Conservation (phyloP, 352 stramenopile species). For the Aphanomyces invadans region DNA sequence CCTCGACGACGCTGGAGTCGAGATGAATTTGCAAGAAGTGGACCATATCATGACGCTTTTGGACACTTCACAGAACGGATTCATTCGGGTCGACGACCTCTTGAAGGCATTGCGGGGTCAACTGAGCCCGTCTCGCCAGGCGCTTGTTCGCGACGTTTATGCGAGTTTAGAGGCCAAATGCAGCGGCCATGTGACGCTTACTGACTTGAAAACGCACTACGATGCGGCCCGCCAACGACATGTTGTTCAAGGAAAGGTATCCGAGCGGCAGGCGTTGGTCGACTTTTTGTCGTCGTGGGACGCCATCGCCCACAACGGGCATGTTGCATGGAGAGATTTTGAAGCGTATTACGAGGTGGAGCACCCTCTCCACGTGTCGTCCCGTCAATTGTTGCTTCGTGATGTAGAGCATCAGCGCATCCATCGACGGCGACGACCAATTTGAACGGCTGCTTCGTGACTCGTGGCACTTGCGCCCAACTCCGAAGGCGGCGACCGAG, state of each 20-base stretch:
- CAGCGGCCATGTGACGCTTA: conserved; percentile 21
- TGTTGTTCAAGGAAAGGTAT: conserved; percentile 27
- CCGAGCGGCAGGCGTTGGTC: conserved; percentile 26
- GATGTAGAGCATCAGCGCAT: conserved; percentile 29
- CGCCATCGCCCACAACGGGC: background rate
- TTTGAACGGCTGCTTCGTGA: conserved; percentile 26
- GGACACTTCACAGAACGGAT: conserved; percentile 36
- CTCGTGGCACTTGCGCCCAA: conserved; percentile 36
- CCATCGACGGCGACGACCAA: conserved; percentile 42
- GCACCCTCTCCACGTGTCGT: background rate
- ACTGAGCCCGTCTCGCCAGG: conserved; percentile 30
- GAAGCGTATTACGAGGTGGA: conserved; percentile 41
- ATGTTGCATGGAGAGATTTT: conserved; percentile 32
- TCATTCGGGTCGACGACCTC: conserved; percentile 53
- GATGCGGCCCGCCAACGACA: conserved; percentile 31
- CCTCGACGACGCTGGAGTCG: conserved; percentile 45
- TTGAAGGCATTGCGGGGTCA: conserved; percentile 39
- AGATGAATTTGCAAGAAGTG: conserved; percentile 54
- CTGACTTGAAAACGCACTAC: conserved; percentile 28
- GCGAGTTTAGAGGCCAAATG: conserved; percentile 20
- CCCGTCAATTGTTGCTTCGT: background rate
- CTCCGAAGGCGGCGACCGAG: conserved; percentile 47
- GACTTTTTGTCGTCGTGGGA: conserved; percentile 34
- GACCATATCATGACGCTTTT: conserved; percentile 39
- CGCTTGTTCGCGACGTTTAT: conserved; percentile 41